A percentile compares a stretch with the other conserved stretches of the same genome.
Evolutionary conservation across 176 grass and related monocot species (phyloP).

Genomic region (Aegilops speltoides): DNA sequence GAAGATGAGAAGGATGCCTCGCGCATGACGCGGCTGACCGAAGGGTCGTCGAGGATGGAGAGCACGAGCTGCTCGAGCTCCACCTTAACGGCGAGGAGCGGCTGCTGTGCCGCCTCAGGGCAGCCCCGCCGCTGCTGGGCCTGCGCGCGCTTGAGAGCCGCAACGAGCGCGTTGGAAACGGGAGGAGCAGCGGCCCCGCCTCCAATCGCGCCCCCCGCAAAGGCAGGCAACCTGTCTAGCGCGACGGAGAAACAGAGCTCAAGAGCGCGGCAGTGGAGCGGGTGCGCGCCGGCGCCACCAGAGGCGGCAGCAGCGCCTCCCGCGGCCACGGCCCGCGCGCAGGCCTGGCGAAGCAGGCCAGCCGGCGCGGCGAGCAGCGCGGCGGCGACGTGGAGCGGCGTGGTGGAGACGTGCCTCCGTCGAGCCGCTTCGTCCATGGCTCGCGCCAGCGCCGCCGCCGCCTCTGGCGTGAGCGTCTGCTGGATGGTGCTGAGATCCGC

Average conservation of each 20-base stretch:
- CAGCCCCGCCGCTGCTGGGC: constrained; percentile 78
- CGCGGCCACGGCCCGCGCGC: constrained; percentile 35
- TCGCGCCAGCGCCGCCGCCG: constrained; percentile 61
- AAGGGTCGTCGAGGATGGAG: constrained; percentile 91
- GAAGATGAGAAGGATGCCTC: constrained; percentile 86
- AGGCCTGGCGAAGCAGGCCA: constrained; percentile 66
- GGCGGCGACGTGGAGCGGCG: constrained; percentile 83
- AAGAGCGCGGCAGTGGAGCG: constrained; percentile 80
- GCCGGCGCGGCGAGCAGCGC: constrained; percentile 64
- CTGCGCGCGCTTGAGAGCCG: constrained; percentile 91
- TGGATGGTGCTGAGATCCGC: constrained; percentile 90
- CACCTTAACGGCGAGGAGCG: constrained; percentile 81
- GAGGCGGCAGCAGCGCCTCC: neutral
- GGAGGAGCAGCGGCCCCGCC: constrained; percentile 34
- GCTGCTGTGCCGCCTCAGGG: constrained; percentile 67
- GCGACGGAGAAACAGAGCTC: constrained; percentile 94
- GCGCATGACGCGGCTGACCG: constrained; percentile 93
- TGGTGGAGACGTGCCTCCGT: constrained; percentile 59
- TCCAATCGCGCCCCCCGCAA: constrained; percentile 18
- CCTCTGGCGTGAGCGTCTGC: constrained; percentile 86
- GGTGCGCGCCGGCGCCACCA: constrained; percentile 29
- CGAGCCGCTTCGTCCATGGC: constrained; percentile 75
- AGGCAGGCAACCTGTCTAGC: constrained; percentile 69
- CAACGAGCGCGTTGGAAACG: constrained; percentile 78
- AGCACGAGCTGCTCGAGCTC: constrained; percentile 89